phyloP scores from a whole-genome alignment of 495 filamentous ascomycete genomes.

The Xylaria telfairii region DNA sequence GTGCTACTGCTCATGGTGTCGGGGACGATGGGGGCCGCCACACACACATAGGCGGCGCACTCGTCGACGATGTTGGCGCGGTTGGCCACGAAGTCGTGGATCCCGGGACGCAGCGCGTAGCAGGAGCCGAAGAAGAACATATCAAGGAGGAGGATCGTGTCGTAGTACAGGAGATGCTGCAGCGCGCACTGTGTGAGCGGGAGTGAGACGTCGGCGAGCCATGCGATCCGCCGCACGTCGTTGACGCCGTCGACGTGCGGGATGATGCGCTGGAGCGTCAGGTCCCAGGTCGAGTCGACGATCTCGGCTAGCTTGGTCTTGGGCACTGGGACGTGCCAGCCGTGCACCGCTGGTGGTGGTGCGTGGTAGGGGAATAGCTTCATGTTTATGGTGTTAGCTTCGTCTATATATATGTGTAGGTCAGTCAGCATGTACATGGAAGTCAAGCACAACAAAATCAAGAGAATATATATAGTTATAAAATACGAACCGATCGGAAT shows the following conservation, averaged over 20 bases:
- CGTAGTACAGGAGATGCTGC: conserved; percentile 88
- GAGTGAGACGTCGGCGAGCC: conserved; percentile 82
- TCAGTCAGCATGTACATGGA: not conserved
- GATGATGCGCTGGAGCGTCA: conserved; percentile 84
- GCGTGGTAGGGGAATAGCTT: conserved; percentile 88
- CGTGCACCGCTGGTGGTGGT: conserved; percentile 74
- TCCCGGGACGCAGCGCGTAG: conserved; percentile 80
- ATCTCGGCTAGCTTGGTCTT: conserved; percentile 75
- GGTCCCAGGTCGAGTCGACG: conserved; percentile 87
- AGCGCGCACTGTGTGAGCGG: conserved; percentile 83
- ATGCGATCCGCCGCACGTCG: conserved; percentile 82
- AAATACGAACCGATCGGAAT: conserved; percentile 77
- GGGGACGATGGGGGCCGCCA: conserved; percentile 13
- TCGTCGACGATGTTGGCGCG: conserved; percentile 77
- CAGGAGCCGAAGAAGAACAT: conserved; percentile 92
- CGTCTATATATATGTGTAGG: conserved; percentile 58
- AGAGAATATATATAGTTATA: too few relatives aligned
- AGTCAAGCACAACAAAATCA: too few relatives aligned
- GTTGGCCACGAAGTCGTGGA: conserved; percentile 73
- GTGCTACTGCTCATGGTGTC: conserved; percentile 5
- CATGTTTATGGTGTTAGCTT: conserved; percentile 93
- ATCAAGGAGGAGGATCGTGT: conserved; percentile 84
- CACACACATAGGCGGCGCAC: conserved; percentile 79
- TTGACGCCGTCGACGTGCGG: conserved; percentile 89
- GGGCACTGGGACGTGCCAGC: conserved; percentile 89